Percentiles rank a stretch among this genome's conserved stretches.
phyloP scores from a whole-genome alignment of 2,329 filamentous ascomycete species.

The Ramichloridium luteum region DNA sequence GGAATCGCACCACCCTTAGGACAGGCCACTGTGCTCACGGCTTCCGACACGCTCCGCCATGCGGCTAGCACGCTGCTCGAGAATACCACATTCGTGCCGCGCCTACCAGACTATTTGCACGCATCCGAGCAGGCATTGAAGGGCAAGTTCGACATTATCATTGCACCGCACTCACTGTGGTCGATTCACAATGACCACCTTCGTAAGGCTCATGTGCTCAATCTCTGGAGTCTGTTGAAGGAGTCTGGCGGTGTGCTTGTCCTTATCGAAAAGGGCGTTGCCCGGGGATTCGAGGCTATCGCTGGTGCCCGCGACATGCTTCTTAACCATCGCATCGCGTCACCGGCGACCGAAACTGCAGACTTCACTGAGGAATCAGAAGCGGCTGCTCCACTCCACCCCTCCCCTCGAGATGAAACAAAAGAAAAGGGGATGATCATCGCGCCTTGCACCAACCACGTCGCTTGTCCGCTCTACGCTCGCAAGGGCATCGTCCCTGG shows the following conservation, averaged over 20 bases:
- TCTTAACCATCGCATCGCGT: slow-evolving; percentile 60
- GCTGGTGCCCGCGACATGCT: slow-evolving; percentile 72
- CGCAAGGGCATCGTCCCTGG: slow-evolving; percentile 56
- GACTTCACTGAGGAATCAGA: slow-evolving; percentile 12
- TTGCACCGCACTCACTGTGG: slow-evolving; percentile 76
- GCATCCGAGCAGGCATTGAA: slow-evolving; percentile 34
- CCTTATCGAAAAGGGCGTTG: slow-evolving; percentile 80
- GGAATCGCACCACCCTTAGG: slow-evolving; percentile 44
- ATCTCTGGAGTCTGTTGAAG: slow-evolving; percentile 77
- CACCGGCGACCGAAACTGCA: slow-evolving; percentile 39
- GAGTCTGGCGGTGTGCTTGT: slow-evolving; percentile 77
- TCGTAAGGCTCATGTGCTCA: slow-evolving; percentile 69
- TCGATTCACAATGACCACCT: slow-evolving; percentile 61
- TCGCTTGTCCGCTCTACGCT: slow-evolving; percentile 74
- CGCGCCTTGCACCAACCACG: slow-evolving; percentile 71
- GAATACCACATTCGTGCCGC: slow-evolving; percentile 83
- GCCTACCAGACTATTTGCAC: slow-evolving; percentile 72
- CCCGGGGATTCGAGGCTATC: slow-evolving; percentile 83
- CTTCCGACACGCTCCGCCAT: slow-evolving; percentile 60
- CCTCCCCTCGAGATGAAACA: slow-evolving; percentile 1
- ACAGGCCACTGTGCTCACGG: slow-evolving; percentile 70
- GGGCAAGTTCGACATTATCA: slow-evolving; percentile 71
- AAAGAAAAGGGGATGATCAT: slow-evolving; percentile 54
- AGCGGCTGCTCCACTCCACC: no score
- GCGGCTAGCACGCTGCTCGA: slow-evolving; percentile 66